Evolutionary conservation across 352 stramenopile species (phyloP), one percentile per base, ranked within the genome.

Genomic region (Globisporangium carolinianum): DNA sequence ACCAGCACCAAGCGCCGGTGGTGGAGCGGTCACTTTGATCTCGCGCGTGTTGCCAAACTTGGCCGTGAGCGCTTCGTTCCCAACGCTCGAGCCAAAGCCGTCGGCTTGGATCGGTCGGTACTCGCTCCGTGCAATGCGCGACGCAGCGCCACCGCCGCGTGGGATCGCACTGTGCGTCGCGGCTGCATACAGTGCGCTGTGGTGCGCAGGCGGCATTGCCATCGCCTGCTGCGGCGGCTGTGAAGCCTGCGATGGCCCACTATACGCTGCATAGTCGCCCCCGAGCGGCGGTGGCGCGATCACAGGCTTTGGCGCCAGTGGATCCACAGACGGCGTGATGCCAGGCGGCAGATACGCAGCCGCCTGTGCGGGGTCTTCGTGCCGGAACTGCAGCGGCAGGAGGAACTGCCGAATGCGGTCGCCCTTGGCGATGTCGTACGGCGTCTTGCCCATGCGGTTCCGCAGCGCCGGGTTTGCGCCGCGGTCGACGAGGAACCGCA

Each of bases 41-140:
- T 89, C 81, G 18, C 73, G 74, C 50, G 62, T 92, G 70, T 96
- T 96, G 55, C 87, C 87, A 60, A 91, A 96, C 67, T 95, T 96
- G 55, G 85, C 87, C 45, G 86, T 91, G 15, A 96, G 78, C 47
- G 87, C 73, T 35, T 91, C 78, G 55, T 96, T 96, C 52, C 87
- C 87, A 6, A 96, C 87, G 55, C 84, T 96, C 11, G 83, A 86
- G 45, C 88, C 87, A 57, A 96, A 96, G 35, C 87, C 87, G 58
- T 96, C 87, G 1, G 87, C 83, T 58, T 95, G 79, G 41, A 96
- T 94, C 18, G 84, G 82, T 38, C 86, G 85, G 55, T 90, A 91
- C 57, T 89, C 79, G 47, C 79, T 79, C 6, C 76, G 76, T 41
- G 80, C 80, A 59, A 86, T 76, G 41, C 82, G 75, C 14, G 74